phyloP scores from a whole-genome alignment of 73 alveolate species.

The Tetrahymena malaccensis region DNA sequence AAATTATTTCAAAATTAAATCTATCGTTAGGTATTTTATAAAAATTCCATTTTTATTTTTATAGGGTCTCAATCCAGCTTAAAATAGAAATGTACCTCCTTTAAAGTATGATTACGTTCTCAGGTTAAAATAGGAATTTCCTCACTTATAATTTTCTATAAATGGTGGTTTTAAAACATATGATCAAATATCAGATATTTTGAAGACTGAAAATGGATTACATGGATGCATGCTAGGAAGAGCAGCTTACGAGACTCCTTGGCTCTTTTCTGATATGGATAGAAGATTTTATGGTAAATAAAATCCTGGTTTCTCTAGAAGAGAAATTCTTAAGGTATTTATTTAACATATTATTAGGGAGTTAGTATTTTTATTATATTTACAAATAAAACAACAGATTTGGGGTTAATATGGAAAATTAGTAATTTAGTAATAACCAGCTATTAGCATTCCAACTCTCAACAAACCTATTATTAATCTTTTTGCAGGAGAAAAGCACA shows the following conservation, averaged over 20 bases:
- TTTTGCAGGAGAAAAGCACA: neutral
- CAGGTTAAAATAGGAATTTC: constrained; percentile 74
- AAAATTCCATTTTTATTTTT: neutral
- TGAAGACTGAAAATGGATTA: constrained; percentile 67
- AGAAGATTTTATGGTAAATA: constrained; percentile 56
- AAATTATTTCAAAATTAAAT: no score
- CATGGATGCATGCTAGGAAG: constrained; percentile 82
- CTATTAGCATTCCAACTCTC: neutral
- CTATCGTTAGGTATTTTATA: no score
- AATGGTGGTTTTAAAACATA: constrained; percentile 84
- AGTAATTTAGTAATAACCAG: neutral
- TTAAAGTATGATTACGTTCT: constrained; percentile 80
- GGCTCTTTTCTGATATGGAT: constrained; percentile 76
- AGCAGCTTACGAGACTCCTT: constrained; percentile 85
- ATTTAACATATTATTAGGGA: no score
- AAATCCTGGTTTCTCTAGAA: neutral
- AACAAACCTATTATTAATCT: neutral
- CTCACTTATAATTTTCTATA: constrained; percentile 64
- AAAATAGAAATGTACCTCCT: constrained; percentile 90
- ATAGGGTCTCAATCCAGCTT: constrained; percentile 80
- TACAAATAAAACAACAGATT: neutral
- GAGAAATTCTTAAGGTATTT: neutral
- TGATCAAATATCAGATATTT: constrained; percentile 45
- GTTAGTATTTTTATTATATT: neutral
- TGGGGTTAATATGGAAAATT: neutral